phyloP scores from a whole-genome alignment of 306 rosid species.

The Hylodesmum podocarpum region DNA sequence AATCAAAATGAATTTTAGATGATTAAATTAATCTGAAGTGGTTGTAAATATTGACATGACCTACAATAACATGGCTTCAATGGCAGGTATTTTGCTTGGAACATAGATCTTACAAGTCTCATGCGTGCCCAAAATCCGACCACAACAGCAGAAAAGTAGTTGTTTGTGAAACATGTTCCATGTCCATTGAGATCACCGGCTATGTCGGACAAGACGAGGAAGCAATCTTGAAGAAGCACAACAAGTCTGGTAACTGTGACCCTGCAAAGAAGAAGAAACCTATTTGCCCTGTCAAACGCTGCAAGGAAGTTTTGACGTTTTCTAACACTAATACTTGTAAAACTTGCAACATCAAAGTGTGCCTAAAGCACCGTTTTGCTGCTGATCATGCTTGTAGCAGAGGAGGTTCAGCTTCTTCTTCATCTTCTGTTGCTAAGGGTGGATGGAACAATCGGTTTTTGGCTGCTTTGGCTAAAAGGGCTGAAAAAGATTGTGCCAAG shows the following conservation, averaged over 20 bases:
- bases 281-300: conserved; percentile 65
- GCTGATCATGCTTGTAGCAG: conserved; percentile 67
- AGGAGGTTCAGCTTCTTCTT: not conserved
- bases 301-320: conserved; percentile 74
- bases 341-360: conserved; percentile 67
- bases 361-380: conserved; percentile 84
- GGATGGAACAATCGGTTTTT: conserved; percentile 59
- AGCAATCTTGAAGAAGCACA: conserved; percentile 53
- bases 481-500: conserved; percentile 57
- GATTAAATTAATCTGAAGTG: not conserved
- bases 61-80: not conserved
- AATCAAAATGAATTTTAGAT: not conserved
- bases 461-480: conserved; percentile 59
- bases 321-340: conserved; percentile 72
- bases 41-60: not conserved
- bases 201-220: conserved; percentile 42
- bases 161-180: conserved; percentile 70
- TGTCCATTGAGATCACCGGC: conserved; percentile 72
- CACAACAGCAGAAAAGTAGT: conserved; percentile 77
- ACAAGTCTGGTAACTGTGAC: conserved; percentile 64
- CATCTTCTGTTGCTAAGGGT: not conserved
- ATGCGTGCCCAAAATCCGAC: conserved; percentile 68
- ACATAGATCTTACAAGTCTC: conserved; percentile 75
- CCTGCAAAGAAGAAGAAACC: conserved; percentile 80
- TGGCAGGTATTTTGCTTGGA: conserved; percentile 78